Percentiles rank a stretch among this genome's conserved stretches.
phyloP scores from a whole-genome alignment of 345 rosid genomes.

The Psidium guajava region DNA sequence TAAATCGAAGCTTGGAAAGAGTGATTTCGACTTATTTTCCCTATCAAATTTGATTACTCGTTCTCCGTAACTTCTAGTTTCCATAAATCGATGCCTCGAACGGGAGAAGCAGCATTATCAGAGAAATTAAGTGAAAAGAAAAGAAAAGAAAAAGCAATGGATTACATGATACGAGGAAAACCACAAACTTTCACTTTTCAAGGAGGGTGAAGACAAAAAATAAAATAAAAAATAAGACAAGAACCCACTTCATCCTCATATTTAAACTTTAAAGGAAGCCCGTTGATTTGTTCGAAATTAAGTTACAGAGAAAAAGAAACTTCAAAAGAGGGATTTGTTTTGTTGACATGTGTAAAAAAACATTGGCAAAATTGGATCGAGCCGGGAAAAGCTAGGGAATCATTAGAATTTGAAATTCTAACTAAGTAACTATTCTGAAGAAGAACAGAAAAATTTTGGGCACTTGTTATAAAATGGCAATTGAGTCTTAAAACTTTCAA shows the following conservation, averaged over 20 bases:
- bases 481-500: too few relatives aligned
- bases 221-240: background rate
- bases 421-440: background rate
- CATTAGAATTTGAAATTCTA: background rate
- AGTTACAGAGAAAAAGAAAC: background rate
- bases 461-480: background rate
- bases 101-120: background rate
- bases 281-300: background rate
- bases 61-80: background rate
- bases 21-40: background rate
- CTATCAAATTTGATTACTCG: background rate
- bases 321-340: background rate
- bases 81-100: background rate
- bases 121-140: background rate
- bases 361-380: background rate
- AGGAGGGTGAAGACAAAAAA: background rate
- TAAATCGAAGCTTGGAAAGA: background rate
- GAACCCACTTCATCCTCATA: background rate
- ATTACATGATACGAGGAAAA: background rate
- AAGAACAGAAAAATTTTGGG: background rate
- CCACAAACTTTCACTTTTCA: background rate
- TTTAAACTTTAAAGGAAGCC: background rate
- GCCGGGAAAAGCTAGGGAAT: background rate
- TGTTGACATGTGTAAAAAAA: background rate
- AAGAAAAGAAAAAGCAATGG: background rate